These are phyloP conservation scores for Pestalotiopsis sp. DNA, from an alignment of 2,329 filamentous ascomycete species.

Conservation along the genomic window DNA sequence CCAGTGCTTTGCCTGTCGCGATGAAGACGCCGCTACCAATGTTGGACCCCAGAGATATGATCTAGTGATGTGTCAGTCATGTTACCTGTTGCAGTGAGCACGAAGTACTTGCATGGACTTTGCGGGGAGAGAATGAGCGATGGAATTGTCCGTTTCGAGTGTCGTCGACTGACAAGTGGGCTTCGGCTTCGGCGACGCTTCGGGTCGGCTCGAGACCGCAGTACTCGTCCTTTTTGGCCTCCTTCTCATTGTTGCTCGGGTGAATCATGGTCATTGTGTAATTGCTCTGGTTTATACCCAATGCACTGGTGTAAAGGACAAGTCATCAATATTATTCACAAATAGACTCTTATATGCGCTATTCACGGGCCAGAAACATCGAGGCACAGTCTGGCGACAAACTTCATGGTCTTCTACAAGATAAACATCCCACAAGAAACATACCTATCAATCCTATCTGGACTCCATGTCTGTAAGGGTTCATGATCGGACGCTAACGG, in stretches of 20 bases:
- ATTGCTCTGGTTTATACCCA: no score
- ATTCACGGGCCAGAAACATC: no score
- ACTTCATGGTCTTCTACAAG: no score
- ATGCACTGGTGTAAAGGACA: no score
- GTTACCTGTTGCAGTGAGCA: background rate
- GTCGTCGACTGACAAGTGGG: background rate
- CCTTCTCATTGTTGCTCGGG: background rate
- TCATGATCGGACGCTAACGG: background rate
- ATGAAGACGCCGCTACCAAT: slow-evolving; percentile 40
- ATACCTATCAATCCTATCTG: background rate
- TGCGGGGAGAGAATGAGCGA: background rate
- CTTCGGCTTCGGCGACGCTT: background rate
- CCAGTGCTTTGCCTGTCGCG: slow-evolving; percentile 34
- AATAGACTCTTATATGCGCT: no score
- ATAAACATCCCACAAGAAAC: background rate
- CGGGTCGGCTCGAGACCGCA: background rate
- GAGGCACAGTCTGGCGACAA: no score
- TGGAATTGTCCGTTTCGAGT: background rate
- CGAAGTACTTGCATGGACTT: background rate
- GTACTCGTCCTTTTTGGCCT: background rate
- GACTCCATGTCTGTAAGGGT: background rate
- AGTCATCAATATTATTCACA: no score
- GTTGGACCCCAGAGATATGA: slow-evolving; percentile 28
- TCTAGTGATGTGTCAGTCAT: background rate
- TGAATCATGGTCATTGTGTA: background rate